A percentile compares a stretch with the other conserved stretches of the same genome.
Conservation (phyloP, 2,329 filamentous ascomycete species). For the Curvularia sp. region DNA sequence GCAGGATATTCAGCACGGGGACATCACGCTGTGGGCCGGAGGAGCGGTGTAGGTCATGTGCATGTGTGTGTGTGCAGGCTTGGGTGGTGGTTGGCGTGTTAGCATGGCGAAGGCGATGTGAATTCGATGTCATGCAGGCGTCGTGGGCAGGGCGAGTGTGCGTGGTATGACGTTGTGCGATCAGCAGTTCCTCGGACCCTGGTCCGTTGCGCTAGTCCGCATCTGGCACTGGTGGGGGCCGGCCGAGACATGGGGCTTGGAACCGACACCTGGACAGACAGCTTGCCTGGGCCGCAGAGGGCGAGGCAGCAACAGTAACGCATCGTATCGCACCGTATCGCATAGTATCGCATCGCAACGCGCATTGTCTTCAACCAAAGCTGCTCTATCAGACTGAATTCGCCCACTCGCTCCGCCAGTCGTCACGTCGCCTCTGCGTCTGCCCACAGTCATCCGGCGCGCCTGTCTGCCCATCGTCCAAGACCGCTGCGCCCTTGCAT, state of each 20-base stretch:
- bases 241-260: constrained; percentile 8
- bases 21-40: constrained; percentile 7
- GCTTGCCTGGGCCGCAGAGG: neutral
- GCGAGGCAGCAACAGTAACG: constrained; percentile 1
- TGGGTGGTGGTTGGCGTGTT: neutral
- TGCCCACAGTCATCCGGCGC: constrained; percentile 1
- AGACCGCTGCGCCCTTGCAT: neutral
- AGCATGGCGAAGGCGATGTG: constrained; percentile 15
- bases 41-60: constrained; percentile 33
- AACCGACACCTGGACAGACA: constrained; percentile 5
- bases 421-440: neutral
- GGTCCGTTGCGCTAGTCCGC: constrained; percentile 15
- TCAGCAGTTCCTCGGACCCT: constrained; percentile 9
- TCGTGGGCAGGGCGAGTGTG: constrained; percentile 5
- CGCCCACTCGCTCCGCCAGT: neutral
- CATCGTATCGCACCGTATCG: neutral
- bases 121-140: constrained; percentile 26
- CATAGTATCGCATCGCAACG: constrained; percentile 4
- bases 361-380: neutral
- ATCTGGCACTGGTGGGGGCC: constrained; percentile 8
- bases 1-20: constrained; percentile 7
- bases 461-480: neutral
- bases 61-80: constrained; percentile 6
- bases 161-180: constrained; percentile 24
- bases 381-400: neutral